Conservation (phyloP, 2,329 filamentous ascomycete genomes). For the Fusarium siculi region DNA sequence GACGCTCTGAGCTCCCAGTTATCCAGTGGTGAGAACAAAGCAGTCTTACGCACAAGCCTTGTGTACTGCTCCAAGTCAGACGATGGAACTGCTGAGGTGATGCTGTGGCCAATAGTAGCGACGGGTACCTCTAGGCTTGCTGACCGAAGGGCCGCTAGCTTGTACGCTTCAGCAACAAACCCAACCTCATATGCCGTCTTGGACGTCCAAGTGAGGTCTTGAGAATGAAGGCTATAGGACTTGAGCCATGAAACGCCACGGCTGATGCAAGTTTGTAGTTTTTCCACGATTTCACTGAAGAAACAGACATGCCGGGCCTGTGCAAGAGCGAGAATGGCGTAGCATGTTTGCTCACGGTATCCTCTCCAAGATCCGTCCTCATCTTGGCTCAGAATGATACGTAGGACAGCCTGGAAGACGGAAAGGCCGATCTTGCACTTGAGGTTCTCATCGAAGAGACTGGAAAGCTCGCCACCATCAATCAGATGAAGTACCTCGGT, state of each 20-base stretch:
- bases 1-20: not conserved
- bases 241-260: not conserved
- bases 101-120: not conserved
- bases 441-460: not conserved
- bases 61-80: not conserved
- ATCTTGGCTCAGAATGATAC: not conserved
- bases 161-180: not conserved
- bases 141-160: not conserved
- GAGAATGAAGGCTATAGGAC: rapidly evolving
- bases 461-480: rapidly evolving
- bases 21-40: not conserved
- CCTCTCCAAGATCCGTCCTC: not conserved
- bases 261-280: not conserved
- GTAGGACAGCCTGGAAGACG: not conserved
- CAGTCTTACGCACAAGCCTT: not conserved
- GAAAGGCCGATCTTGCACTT: not conserved
- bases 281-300: rapidly evolving
- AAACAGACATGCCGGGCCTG: not conserved
- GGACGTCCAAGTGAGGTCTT: not conserved
- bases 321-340: not conserved
- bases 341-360: not conserved
- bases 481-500: not conserved
- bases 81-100: not conserved
- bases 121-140: rapidly evolving
- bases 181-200: not conserved